phyloP scores from a whole-genome alignment of 108 stramenopile genomes.

The Craspedostauros australis region DNA sequence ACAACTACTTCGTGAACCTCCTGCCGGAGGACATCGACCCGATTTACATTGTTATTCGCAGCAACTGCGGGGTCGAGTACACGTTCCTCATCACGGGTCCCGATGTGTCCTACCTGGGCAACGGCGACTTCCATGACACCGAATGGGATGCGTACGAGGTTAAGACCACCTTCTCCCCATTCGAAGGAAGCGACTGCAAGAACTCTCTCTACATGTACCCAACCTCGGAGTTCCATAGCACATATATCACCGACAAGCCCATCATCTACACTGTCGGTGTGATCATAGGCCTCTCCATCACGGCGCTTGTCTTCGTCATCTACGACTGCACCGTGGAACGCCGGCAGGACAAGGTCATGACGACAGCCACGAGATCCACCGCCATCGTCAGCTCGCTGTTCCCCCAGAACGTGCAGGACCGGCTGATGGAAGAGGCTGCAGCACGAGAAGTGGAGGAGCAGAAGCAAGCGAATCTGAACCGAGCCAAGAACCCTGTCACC shows the following conservation, averaged over 20 bases:
- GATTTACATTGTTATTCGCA: neutral
- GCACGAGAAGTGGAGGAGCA: no score
- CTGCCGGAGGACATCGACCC: neutral
- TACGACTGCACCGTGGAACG: slow-evolving; percentile 23
- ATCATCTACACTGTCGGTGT: slow-evolving; percentile 1
- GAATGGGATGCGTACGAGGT: neutral
- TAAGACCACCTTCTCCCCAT: neutral
- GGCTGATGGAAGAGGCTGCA: slow-evolving; percentile 1
- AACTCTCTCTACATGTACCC: slow-evolving; percentile 7
- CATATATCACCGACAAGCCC: slow-evolving; percentile 4
- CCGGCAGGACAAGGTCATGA: slow-evolving; percentile 16
- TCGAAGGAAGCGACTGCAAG: slow-evolving; percentile 3
- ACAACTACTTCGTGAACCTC: neutral
- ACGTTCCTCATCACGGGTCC: slow-evolving; percentile 1
- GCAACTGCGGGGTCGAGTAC: neutral
- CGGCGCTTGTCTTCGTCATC: slow-evolving; percentile 6
- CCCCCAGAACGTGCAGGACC: slow-evolving; percentile 14
- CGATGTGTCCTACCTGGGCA: neutral
- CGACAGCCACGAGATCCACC: slow-evolving; percentile 10
- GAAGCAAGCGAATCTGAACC: no score
- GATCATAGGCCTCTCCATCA: slow-evolving; percentile 9
- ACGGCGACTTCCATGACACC: slow-evolving; percentile 7
- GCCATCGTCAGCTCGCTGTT: slow-evolving; percentile 21
- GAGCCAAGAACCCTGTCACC: no score
- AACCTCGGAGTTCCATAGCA: slow-evolving; percentile 3